Base-by-base conservation (phyloP, 2,329 filamentous ascomycete species). In the Furcasterigmium sp. region DNA sequence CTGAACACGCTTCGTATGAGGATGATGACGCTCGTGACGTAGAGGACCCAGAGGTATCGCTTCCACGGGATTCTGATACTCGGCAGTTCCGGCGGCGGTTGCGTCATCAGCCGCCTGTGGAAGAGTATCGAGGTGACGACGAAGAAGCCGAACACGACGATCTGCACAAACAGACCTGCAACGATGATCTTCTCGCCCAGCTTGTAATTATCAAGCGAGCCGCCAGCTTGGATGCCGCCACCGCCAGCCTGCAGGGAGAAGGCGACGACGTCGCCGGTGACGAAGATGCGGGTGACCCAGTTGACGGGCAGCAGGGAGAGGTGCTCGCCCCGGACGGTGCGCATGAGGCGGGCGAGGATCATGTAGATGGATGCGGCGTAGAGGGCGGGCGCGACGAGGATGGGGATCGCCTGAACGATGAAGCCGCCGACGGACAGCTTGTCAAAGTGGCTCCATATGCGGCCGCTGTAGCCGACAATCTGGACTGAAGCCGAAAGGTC, bases 101-200 rank as follows among this genome's bases (percentile, higher is more conserved):
- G 53, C 4, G 29, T 28, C 2, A 15, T 23, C 8, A 59, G 37
- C 4, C 55, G 53, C 7, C 43, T 44, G 45, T 78, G 69, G 54
- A 77, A 76, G 0, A 70, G 48, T 0, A 64, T 47, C 0, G 72
- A 64, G 0, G 68, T 63, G 4, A 69, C 36, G 9, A 78, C 58
- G 52, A 82, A 82, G 37, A 78, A 59, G 14, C 63, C 61, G 47
- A 81, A 79, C 34, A 74, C 63, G 18, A 72, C 30, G 3, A 82
- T 64, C 51, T 82, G 78, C 3, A 78, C 54, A n/a, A 73, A 59
- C 3, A 82, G 58, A 8, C 77, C 77, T 4, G 51, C 67, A 13
- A 80, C 58, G 13, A 80, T 69, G 40, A 79, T 57, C 14, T 69
- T 64, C 47, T 73, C 59, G 11, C 71, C 72, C 2, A 58, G 26